phyloP scores from a whole-genome alignment of 768 basidiomycete genomes.

The Mycena floridula region DNA sequence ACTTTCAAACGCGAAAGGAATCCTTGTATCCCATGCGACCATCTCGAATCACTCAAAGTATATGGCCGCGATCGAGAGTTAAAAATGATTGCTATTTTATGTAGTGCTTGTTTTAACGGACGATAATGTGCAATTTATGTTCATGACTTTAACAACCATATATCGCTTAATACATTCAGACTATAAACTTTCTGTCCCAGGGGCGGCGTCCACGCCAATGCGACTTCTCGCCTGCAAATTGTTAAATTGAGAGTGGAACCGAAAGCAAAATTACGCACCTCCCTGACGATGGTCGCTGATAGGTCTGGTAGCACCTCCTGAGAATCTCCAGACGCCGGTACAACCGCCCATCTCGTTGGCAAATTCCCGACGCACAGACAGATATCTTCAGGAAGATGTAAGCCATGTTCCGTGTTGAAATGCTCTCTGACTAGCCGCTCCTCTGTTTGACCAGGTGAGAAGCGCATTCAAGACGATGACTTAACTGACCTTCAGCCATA shows the following conservation, averaged over 20 bases:
- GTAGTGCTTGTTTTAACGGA: no score
- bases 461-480: not conserved
- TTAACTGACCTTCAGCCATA: slow-evolving; percentile 55
- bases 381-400: slow-evolving; percentile 71
- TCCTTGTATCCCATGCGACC: no score
- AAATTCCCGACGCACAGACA: slow-evolving; percentile 71
- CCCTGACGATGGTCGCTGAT: slow-evolving; percentile 47
- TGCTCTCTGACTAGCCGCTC: slow-evolving; percentile 56
- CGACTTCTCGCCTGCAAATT: not conserved
- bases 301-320: slow-evolving; percentile 59
- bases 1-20: slow-evolving; percentile 40
- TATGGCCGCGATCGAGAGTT: no score
- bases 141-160: no score
- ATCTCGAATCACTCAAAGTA: no score
- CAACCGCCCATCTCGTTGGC: slow-evolving; percentile 68
- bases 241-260: not conserved
- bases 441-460: slow-evolving; percentile 35
- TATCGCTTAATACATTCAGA: not conserved
- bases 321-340: slow-evolving; percentile 1
- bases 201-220: not conserved
- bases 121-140: no score
- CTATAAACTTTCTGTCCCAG: not conserved
- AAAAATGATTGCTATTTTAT: no score
- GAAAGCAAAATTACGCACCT: slow-evolving; percentile 30
- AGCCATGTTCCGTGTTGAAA: slow-evolving; percentile 71